Percentiles rank a stretch among this genome's conserved stretches.
phyloP scores from a whole-genome alignment of 2,329 filamentous ascomycete species.

The Colletotrichum musae region DNA sequence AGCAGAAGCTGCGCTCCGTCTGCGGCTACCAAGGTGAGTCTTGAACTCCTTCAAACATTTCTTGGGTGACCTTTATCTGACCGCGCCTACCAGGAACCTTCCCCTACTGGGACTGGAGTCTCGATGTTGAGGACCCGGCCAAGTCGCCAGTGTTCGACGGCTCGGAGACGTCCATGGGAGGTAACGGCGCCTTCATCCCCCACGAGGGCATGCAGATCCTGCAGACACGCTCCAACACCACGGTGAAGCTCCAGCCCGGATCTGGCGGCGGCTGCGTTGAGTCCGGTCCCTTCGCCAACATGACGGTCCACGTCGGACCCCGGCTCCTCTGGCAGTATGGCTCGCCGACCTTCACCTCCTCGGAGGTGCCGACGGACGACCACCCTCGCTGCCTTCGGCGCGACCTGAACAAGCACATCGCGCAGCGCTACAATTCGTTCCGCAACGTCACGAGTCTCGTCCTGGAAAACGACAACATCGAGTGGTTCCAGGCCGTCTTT shows the following conservation, averaged over 20 bases:
- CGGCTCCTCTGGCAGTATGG: conserved; percentile 37
- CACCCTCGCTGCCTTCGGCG: conserved; percentile 60
- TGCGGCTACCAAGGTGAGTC: conserved; percentile 44
- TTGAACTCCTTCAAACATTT: neutral
- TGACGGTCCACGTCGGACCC: conserved; percentile 56
- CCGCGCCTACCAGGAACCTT: conserved; percentile 27
- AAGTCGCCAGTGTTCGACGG: conserved; percentile 57
- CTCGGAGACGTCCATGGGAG: conserved; percentile 53
- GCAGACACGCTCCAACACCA: conserved; percentile 1
- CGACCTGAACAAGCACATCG: conserved; percentile 48
- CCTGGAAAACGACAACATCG: conserved; percentile 42
- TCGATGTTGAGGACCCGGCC: conserved; percentile 46
- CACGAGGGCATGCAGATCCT: conserved; percentile 42
- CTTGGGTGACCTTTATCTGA: neutral
- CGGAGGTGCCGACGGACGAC: conserved; percentile 48
- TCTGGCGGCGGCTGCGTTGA: conserved; percentile 63
- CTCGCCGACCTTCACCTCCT: conserved; percentile 31
- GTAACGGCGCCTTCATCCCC: conserved; percentile 53
- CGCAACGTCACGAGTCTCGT: conserved; percentile 49
- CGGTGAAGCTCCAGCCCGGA: conserved; percentile 57
- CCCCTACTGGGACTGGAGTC: conserved; percentile 38
- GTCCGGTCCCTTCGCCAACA: conserved; percentile 55
- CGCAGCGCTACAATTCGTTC: conserved; percentile 39
- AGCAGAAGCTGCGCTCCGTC: conserved; percentile 43
- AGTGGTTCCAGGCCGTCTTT: conserved; percentile 53